Base-by-base conservation (phyloP, 176 grass and related monocot species). In the Echinochloa phyllopogon region DNA sequence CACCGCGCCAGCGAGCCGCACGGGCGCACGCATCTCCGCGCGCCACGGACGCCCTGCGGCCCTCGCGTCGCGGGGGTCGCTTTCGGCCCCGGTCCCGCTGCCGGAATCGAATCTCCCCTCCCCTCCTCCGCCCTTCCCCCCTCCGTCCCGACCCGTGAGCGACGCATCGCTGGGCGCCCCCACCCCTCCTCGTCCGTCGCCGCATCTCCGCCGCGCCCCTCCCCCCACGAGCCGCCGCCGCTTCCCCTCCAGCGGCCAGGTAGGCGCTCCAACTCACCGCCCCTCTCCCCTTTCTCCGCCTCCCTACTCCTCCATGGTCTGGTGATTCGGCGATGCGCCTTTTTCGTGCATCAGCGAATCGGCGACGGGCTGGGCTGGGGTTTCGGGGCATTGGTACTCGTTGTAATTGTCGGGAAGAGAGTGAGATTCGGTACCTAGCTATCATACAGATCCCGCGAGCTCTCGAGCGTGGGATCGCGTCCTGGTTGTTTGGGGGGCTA, bases 21-120 rank as follows among this genome's bases (percentile, higher is more conserved):
- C 81, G 58, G 69, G 42, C 45, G 37, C 60, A 83, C 74, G 86
- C 39, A 88, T 83, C 87, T 55, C 39, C 56, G 57, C 57, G 66
- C 86, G 57, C 73, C 80, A 78, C 65, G 55, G 36, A 13, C 73
- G 79, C 40, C 20, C 10, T 5, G 65, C 27, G 73, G 53, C 25
- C 25, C 80, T 42, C 78, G 65, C 21, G 41, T 5, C 52, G 33
- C 75, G 36, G 23, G 0, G 24, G 74, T 74, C 59, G 7, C 82
- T 56, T n/a, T 85, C 76, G 60, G 14, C 25, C 20, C 76, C 33
- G 87, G 82, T 53, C 75, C 87, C 60, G 51, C 53, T 45, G 69
- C 87, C 70, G 77, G 70, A 85, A 89, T 89, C 82, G 87, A 75
- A 85, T 89, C 87, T 89, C 56, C 21, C 21, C 11, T 8, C 43